Evolutionary conservation across 1,139 yeast genomes (phyloP).

Genomic region (Protomyces inundatus): DNA sequence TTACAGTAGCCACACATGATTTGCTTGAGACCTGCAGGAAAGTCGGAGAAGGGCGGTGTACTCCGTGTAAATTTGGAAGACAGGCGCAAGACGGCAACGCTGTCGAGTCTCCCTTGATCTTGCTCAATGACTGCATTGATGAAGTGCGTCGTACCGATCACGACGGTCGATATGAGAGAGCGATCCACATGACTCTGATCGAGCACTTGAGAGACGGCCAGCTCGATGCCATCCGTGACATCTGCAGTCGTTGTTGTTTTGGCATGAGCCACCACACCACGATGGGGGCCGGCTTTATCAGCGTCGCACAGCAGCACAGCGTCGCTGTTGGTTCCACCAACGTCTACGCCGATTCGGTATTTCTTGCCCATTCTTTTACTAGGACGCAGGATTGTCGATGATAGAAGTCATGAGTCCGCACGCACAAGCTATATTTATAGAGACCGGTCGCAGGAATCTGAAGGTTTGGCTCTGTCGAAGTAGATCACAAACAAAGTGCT

Average conservation of each 20-base stretch:
- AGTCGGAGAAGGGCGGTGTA: constrained; percentile 44
- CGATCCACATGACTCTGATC: constrained; percentile 32
- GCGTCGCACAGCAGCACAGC: constrained; percentile 44
- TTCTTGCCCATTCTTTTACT: not conserved
- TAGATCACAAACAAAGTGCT: too few relatives aligned
- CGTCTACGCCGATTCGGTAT: constrained; percentile 45
- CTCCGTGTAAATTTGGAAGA: constrained; percentile 42
- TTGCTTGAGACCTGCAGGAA: constrained; percentile 41
- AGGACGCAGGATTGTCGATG: too few relatives aligned
- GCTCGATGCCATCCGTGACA: constrained; percentile 44
- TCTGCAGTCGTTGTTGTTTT: constrained; percentile 46
- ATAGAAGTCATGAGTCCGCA: too few relatives aligned
- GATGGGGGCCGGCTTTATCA: constrained; percentile 32
- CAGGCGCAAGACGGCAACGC: constrained; percentile 44
- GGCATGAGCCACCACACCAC: constrained; percentile 44
- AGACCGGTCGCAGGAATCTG: too few relatives aligned
- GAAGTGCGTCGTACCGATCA: constrained; percentile 48
- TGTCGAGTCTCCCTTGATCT: constrained; percentile 42
- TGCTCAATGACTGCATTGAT: constrained; percentile 47
- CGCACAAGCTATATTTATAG: too few relatives aligned
- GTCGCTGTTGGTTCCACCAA: constrained; percentile 51
- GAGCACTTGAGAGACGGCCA: constrained; percentile 40
- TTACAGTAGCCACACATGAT: constrained; percentile 40
- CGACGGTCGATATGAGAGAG: constrained; percentile 40
- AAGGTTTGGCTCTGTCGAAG: too few relatives aligned